Evolutionary conservation across 345 rosid species (phyloP).

Genomic region (Murraya paniculata): DNA sequence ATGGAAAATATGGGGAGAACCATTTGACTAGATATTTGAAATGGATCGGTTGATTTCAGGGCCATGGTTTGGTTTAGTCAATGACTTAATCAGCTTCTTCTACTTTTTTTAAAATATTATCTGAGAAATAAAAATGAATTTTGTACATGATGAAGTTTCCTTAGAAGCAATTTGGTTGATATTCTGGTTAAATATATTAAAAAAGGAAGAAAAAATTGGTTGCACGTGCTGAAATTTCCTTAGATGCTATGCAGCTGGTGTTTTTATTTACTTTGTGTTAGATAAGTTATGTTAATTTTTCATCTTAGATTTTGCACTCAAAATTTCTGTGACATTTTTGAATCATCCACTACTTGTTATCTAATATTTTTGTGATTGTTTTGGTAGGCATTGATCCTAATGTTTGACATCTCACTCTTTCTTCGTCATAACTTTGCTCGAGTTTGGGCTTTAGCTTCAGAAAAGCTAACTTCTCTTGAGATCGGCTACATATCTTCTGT

Average conservation of each 20-base stretch:
- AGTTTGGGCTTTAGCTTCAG: conserved; percentile 70
- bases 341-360: background rate
- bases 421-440: conserved; percentile 60
- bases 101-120: background rate
- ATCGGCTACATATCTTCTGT: conserved; percentile 77
- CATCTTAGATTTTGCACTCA: background rate
- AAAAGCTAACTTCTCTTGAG: conserved; percentile 77
- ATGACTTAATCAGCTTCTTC: background rate
- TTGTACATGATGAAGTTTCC: background rate
- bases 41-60: background rate
- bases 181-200: background rate
- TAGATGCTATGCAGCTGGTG: background rate
- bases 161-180: background rate
- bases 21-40: background rate
- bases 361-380: conserved; percentile 4
- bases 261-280: background rate
- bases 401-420: conserved; percentile 76
- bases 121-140: background rate
- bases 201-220: background rate
- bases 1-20: background rate
- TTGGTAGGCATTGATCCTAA: conserved; percentile 61
- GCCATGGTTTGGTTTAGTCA: background rate
- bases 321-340: background rate
- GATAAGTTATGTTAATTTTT: conserved; percentile 5
- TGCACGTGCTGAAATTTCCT: background rate